Evolutionary conservation across 108 stramenopile species (phyloP).

Genomic region (Fragilaria crotonensis): DNA sequence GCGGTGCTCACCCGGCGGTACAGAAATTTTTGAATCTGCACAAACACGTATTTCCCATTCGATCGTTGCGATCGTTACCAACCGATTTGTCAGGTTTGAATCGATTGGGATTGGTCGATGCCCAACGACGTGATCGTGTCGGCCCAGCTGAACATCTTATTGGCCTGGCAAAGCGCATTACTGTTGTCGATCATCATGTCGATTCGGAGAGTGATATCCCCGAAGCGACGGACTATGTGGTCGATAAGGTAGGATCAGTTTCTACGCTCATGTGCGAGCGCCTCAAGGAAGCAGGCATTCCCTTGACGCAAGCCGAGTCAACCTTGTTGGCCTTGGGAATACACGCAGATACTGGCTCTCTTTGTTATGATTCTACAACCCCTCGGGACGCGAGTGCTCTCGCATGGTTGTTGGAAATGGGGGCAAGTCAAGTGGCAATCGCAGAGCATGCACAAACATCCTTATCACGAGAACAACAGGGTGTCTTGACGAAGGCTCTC

Average conservation of each 20-base stretch:
- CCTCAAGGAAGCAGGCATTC: constrained; percentile 45
- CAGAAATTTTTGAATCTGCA: constrained; percentile 83
- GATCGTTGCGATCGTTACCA: constrained; percentile 66
- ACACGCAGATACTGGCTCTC: constrained; percentile 90
- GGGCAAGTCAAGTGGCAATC: constrained; percentile 90
- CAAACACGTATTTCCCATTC: constrained; percentile 88
- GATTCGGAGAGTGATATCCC: constrained; percentile 84
- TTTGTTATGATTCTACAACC: constrained; percentile 90
- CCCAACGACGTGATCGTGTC: constrained; percentile 80
- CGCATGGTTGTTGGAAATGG: constrained; percentile 87
- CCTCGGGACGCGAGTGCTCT: constrained; percentile 83
- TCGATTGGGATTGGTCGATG: constrained; percentile 84
- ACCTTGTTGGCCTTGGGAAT: constrained; percentile 89
- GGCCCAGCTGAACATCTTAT: constrained; percentile 79
- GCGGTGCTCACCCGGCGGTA: constrained; percentile 92
- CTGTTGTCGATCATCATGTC: constrained; percentile 90
- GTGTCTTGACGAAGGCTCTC: constrained; percentile 80
- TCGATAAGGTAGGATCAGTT: constrained; percentile 84
- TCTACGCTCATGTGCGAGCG: constrained; percentile 84
- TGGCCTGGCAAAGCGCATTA: constrained; percentile 67
- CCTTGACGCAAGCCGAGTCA: constrained; percentile 78
- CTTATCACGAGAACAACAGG: constrained; percentile 75
- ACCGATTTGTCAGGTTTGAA: constrained; percentile 60
- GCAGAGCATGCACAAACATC: constrained; percentile 82
- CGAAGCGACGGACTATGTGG: constrained; percentile 69